Percentiles rank a stretch among this genome's conserved stretches.
Conservation (phyloP, 2,329 filamentous ascomycete species). For the Talaromyces sp. region DNA sequence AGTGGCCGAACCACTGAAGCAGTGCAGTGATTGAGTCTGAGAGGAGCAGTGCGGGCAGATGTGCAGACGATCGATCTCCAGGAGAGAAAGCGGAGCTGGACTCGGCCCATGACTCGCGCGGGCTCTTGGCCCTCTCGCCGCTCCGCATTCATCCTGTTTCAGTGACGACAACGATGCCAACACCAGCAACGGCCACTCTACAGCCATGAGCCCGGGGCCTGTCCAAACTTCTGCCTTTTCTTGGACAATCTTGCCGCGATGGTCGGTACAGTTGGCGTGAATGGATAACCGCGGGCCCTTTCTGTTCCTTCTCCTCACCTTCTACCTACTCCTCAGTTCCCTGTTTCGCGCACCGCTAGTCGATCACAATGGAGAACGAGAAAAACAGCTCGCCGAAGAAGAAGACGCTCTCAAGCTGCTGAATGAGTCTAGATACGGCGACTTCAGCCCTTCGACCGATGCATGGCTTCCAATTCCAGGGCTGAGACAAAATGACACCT, state of each 20-base stretch:
- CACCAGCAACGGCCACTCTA: not conserved
- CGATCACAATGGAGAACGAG: slow-evolving; percentile 40
- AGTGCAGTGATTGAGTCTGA: not conserved
- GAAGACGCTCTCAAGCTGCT: slow-evolving; percentile 47
- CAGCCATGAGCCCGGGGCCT: slow-evolving; percentile 3
- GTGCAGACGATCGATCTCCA: not conserved
- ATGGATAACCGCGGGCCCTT: slow-evolving; percentile 47
- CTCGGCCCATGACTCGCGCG: not conserved
- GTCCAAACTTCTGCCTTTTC: slow-evolving; percentile 8
- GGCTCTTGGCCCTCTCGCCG: not conserved
- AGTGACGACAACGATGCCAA: slow-evolving; percentile 1
- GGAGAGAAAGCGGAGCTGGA: slow-evolving; percentile 1
- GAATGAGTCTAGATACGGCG: slow-evolving; percentile 49
- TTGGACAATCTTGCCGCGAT: slow-evolving; percentile 4
- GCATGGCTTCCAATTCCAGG: slow-evolving; percentile 70
- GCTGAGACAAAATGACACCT: slow-evolving; percentile 67
- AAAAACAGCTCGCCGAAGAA: slow-evolving; percentile 49
- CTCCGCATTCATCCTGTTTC: slow-evolving; percentile 2
- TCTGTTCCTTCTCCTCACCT: slow-evolving; percentile 48
- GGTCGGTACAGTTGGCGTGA: slow-evolving; percentile 20
- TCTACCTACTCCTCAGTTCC: slow-evolving; percentile 51
- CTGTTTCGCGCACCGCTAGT: slow-evolving; percentile 39
- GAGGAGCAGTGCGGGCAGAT: not conserved
- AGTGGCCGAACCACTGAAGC: not conserved
- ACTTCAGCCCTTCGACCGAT: slow-evolving; percentile 43